Evolutionary conservation across 306 rosid species (phyloP), one percentile per base, ranked within the genome.

Genomic region (Rosa rugosa): DNA sequence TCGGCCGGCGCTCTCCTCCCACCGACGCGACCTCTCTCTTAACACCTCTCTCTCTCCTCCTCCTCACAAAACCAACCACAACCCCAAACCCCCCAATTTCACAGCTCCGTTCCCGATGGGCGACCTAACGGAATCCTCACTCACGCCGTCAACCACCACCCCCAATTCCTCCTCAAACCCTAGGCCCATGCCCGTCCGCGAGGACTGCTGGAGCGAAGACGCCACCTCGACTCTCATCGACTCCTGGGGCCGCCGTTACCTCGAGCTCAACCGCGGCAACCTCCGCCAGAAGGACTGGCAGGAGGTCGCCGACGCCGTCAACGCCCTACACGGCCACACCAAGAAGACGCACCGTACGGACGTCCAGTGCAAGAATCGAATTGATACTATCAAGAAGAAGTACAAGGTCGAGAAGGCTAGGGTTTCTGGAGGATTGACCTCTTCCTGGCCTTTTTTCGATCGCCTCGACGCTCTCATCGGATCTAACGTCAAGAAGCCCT

Each of bases 261-360:
- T 94, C 8, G 97, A 94, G 80, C 97, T 94, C 53, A 94, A 94
- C 86, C 97, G 99, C 14, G 99, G 99, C 13, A 92, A 92, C 65
- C 99, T 94, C 83, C 97, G 99, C 9, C 99, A 91, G 87, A 94
- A 94, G 80, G 99, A 94, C 70, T 94, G 99, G 99, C 95, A 92
- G 81, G 99, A 94, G 8, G 97, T 94, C 22, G 99, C 99, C 2
- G 99, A 94, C 71, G 86, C 97, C 53, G 99, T 94, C 75, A 94
- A 94, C 83, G 89, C 94, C 18, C 97, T 92, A 46, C 99, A 94
- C 10, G 99, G 97, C 74, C 93, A 81, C 75, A 89, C 95, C 16
- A 91, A 92, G 88, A 94, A 94, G 81, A 92, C 99, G 13, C 87
- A 88, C 82, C 93, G 99, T 17, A 92, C 99, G 4, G 99, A 94